These are phyloP conservation scores for Brassica nigra DNA, from an alignment of 345 rosid genomes.

Conservation along the genomic window DNA sequence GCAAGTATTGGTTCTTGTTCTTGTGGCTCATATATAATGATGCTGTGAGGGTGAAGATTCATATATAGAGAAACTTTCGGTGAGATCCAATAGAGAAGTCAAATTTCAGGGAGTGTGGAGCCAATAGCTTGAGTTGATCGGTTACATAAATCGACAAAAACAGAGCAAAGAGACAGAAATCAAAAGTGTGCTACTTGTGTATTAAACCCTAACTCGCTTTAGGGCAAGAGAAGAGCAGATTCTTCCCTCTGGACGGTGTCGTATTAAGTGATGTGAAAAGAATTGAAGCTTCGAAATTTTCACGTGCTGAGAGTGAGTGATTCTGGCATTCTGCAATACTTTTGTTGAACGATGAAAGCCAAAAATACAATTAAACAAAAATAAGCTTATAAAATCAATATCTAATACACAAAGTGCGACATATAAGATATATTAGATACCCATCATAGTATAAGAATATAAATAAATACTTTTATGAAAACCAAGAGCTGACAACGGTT, in stretches of 20 bases:
- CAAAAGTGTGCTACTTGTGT: slow-evolving; percentile 27
- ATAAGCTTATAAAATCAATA: not conserved
- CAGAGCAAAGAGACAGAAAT: slow-evolving; percentile 38
- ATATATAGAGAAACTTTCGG: not conserved
- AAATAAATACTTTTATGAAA: not conserved
- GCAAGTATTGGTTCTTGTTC: slow-evolving; percentile 31
- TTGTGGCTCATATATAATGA: slow-evolving; percentile 25
- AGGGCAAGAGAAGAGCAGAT: slow-evolving; percentile 32
- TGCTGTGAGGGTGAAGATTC: slow-evolving; percentile 12
- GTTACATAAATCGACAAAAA: slow-evolving; percentile 43
- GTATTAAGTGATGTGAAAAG: slow-evolving; percentile 19
- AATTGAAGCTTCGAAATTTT: slow-evolving; percentile 23
- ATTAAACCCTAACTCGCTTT: slow-evolving; percentile 40
- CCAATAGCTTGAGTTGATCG: slow-evolving; percentile 45
- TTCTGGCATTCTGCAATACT: slow-evolving; percentile 7
- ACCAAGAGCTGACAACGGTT: too few species aligned
- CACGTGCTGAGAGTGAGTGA: slow-evolving; percentile 5
- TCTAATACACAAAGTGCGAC: not conserved
- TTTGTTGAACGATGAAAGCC: slow-evolving; percentile 28
- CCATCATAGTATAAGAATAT: slow-evolving; percentile 5
- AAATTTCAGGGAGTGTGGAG: slow-evolving; percentile 34
- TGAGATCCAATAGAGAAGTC: slow-evolving; percentile 10
- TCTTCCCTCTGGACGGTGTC: slow-evolving; percentile 30
- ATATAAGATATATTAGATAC: not conserved
- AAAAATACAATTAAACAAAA: not conserved